Base-by-base conservation (phyloP, 1,284 basidiomycete species). In the Sporisorium exsertum region DNA sequence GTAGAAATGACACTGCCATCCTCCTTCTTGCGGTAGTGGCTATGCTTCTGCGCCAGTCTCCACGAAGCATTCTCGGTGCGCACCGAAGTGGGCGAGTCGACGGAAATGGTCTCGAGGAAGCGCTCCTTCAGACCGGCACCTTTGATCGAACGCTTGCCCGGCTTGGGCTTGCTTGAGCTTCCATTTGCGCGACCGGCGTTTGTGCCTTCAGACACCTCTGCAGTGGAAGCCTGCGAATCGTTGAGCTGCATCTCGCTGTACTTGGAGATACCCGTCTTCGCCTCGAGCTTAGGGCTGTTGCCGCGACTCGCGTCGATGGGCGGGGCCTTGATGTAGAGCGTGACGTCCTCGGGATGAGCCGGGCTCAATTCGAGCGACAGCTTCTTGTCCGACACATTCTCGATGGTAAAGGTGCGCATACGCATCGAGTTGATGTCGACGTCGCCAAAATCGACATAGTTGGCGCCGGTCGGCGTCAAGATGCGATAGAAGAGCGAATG, bases 401-500 rank as follows among this genome's bases (percentile, higher is more conserved):
- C 87, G 52, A 88, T 86, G 27, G 85, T 82, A 22, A 88, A 86
- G 0, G 86, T 87, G 20, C 88, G 86, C 55, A 88, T 81, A 2
- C 87, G 81, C 16, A 86, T 82, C 37, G 86, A 86, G 79, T 87
- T 87, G 84, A 88, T 87, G 59, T 88, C 86, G 50, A 88, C 88
- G 29, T 87, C 87, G 37, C 87, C 87, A 77, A 88, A 88, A 64
- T 88, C 88, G 59, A 88, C 76, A 64, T 87, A 88, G 81, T 88
- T 88, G 61, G 86, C 85, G 9, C 88, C 88, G 16, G 86, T 86
- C 2, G 87, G 87, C 13, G 88, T 88, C 50, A 88, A 83, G 62
- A 88, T 87, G n/a, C 87, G 86, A 78, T 88, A 88, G 46, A 88
- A 86, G 64, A 88, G 86, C 27, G 87, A 88, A 71, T 88, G 88